Base-by-base conservation (phyloP, 345 rosid genomes). In the Bretschneidera sinensis region DNA sequence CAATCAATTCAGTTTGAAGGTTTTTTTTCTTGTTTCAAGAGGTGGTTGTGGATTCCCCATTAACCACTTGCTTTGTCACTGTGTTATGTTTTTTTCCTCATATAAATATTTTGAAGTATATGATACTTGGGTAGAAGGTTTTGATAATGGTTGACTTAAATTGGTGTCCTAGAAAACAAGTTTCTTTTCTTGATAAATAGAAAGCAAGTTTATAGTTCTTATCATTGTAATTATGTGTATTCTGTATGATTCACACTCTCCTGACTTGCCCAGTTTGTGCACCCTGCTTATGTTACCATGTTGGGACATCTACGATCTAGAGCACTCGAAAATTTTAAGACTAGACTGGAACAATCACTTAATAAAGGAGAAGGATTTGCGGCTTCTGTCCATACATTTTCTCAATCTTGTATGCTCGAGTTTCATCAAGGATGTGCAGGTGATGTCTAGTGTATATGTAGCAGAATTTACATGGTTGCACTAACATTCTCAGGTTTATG, bases 341-440 rank as follows among this genome's bases (percentile, higher is more conserved):
- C 54, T 49, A 66, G 66, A 39, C 61, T 88, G 58, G 90, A 85
- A 59, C 71, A 80, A 24, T 77, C 66, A 34, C 68, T 85, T 25
- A 76, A 71, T 24, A 54, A 64, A 65, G 88, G 90, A 43, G 74
- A 82, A 67, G 83, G 86, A 66, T 84, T 85, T 60, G 88, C 92
- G 62, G 83, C 69, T 57, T 78, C 86, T 72, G 92, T 65, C 59
- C 76, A 63, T 66, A 56, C 61, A 57, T 79, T 82, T 63, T 43
- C 47, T 31, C 64, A 77, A 19, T 66, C 79, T 59, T 83, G 81
- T 71, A 70, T 85, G 74, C 71, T 58, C 24, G 83, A 83, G 54
- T 88, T 81, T 82, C 88, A 88, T 73, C 70, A 71, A 79, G 86
- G 80, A 67, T 83, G 80, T 67, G 60, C 75, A 78, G 96, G 89